phyloP scores from a whole-genome alignment of 768 basidiomycete genomes.

The Kwoniella bestiolae region DNA sequence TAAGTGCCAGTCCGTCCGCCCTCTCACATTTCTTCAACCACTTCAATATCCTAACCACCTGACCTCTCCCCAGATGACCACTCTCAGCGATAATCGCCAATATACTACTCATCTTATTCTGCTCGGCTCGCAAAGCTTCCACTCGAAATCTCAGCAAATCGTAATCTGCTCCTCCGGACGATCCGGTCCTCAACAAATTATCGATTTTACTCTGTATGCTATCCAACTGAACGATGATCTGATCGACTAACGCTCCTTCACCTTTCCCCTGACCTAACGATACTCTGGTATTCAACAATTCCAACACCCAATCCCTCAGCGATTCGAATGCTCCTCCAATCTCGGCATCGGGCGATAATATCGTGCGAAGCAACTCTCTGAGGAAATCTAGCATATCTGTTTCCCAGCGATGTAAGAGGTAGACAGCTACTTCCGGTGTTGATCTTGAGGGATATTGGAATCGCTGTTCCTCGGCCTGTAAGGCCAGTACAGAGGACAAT shows the following conservation, averaged over 20 bases:
- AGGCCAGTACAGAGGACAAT: constrained; percentile 40
- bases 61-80: constrained; percentile 43
- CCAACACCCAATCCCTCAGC: constrained; percentile 37
- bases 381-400: constrained; percentile 42
- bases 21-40: constrained; percentile 47
- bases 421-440: constrained; percentile 41
- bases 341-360: constrained; percentile 30
- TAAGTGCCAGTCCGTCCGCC: constrained; percentile 34
- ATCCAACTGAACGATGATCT: constrained; percentile 45
- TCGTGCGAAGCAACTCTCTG: constrained; percentile 35
- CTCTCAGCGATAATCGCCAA: constrained; percentile 32
- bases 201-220: constrained; percentile 28
- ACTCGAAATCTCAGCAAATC: constrained; percentile 39
- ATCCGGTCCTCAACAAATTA: constrained; percentile 18
- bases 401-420: constrained; percentile 36
- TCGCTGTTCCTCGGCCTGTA: constrained; percentile 41
- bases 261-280: constrained; percentile 34
- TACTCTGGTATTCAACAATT: constrained; percentile 25
- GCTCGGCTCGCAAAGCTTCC: constrained; percentile 37
- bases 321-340: constrained; percentile 31
- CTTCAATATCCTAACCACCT: constrained; percentile 45
- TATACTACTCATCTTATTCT: constrained; percentile 42
- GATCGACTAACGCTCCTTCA: constrained; percentile 44
- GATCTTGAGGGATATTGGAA: constrained; percentile 40
- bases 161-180: constrained; percentile 29